Evolutionary conservation across 768 basidiomycete genomes (phyloP).

Genomic region (Suillus lakei): DNA sequence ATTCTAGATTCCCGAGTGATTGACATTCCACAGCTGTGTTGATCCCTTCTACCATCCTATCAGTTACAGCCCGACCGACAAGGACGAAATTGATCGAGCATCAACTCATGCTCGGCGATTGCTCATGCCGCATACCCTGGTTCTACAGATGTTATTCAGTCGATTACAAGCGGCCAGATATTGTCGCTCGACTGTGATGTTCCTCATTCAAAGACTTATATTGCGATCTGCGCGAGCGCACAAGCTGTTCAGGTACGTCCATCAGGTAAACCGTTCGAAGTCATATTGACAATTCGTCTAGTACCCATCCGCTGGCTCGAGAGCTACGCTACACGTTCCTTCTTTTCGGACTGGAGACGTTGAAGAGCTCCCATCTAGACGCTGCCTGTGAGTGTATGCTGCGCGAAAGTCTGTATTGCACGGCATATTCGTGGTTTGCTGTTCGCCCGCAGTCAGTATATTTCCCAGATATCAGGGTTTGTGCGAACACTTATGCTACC

Average conservation of each 20-base stretch:
- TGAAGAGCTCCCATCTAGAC: conserved; percentile 89
- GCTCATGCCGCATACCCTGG: conserved; percentile 80
- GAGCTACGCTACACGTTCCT: conserved; percentile 91
- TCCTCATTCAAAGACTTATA: conserved; percentile 83
- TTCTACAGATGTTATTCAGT: conserved; percentile 89
- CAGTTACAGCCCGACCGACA: conserved; percentile 90
- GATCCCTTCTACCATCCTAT: conserved; percentile 90
- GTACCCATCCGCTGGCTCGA: conserved; percentile 90
- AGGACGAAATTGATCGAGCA: conserved; percentile 77
- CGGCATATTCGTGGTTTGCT: conserved; percentile 93
- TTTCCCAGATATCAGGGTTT: neutral
- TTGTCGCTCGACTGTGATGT: conserved; percentile 81
- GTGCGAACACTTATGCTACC: neutral
- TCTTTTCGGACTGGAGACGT: conserved; percentile 89
- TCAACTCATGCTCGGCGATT: conserved; percentile 71
- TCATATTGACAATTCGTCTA: conserved; percentile 34
- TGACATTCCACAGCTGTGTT: conserved; percentile 58
- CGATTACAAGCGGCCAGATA: conserved; percentile 94
- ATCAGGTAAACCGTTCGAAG: neutral
- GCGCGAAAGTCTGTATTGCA: conserved; percentile 75
- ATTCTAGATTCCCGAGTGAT: conserved; percentile 7
- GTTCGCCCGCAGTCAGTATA: conserved; percentile 82
- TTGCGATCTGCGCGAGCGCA: conserved; percentile 77
- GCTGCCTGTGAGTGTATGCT: conserved; percentile 76
- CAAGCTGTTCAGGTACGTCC: conserved; percentile 69